These are phyloP conservation scores for Hordeum vulgare DNA, from an alignment of 176 grass and related monocot genomes.

Conservation along the genomic window DNA sequence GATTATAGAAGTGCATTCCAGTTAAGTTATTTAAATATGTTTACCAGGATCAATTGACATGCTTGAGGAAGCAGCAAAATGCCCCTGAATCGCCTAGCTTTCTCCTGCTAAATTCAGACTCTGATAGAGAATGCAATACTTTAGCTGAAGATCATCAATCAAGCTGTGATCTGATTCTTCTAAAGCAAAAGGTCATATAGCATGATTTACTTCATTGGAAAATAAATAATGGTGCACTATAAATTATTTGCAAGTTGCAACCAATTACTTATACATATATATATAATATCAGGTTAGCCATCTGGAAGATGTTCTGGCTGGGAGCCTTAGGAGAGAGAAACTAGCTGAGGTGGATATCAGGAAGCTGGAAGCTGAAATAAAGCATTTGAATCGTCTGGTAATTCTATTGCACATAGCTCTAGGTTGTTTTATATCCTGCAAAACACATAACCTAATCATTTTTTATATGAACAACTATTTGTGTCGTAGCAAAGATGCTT, in stretches of 20 bases:
- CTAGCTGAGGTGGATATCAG: conserved; percentile 46
- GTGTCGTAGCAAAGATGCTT: not conserved
- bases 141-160: conserved; percentile 30
- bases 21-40: not conserved
- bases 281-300: conserved; percentile 47
- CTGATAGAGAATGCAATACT: conserved; percentile 35
- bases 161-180: conserved; percentile 35
- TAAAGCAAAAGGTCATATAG: conserved; percentile 56
- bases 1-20: not conserved
- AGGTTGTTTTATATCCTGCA: not conserved
- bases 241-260: not conserved
- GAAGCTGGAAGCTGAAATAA: conserved; percentile 74
- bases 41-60: conserved; percentile 58
- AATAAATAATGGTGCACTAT: conserved; percentile 18
- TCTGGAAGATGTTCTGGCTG: conserved; percentile 64
- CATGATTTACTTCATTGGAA: not conserved
- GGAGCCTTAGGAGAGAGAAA: conserved; percentile 88
- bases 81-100: conserved; percentile 34
- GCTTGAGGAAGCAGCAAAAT: conserved; percentile 54
- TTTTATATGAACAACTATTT: not conserved
- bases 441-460: conserved; percentile 7
- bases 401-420: conserved; percentile 10
- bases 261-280: conserved; percentile 3
- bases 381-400: conserved; percentile 78
- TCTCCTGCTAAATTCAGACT: conserved; percentile 39